Percentiles rank a stretch among this genome's conserved stretches.
Conservation (phyloP, 169 alveolate genomes). For the Plasmodium relictum region DNA sequence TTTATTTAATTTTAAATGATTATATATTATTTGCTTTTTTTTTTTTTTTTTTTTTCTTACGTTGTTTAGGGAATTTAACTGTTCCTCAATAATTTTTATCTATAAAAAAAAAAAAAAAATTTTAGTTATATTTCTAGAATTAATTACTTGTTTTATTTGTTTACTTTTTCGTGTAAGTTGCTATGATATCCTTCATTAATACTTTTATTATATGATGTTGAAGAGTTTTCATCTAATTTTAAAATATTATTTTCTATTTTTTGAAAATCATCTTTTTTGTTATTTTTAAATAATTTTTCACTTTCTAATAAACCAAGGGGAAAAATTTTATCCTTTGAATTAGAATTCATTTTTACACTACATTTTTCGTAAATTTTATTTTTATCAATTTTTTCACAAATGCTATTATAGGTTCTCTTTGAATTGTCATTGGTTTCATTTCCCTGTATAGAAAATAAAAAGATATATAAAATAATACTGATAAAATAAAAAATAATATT, state of each 20-base stretch:
- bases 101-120: conserved; percentile 7
- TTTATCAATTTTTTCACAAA: not conserved
- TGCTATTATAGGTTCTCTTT: not conserved
- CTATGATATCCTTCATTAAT: conserved; percentile 7
- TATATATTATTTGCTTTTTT: conserved; percentile 5
- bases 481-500: too few species aligned
- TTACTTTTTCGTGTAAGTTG: conserved; percentile 52
- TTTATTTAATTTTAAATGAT: not conserved
- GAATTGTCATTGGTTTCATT: not conserved
- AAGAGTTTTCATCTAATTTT: not conserved
- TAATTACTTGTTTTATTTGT: not conserved
- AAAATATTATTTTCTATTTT: not conserved
- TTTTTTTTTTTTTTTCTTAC: conserved; percentile 15
- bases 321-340: not conserved
- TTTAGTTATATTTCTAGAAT: too few species aligned
- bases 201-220: not conserved
- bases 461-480: too few species aligned
- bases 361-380: not conserved
- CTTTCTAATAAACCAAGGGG: not conserved
- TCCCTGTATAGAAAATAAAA: not conserved
- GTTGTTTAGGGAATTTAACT: conserved; percentile 29
- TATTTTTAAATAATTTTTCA: not conserved
- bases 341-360: not conserved
- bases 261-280: not conserved
- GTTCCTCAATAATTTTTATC: conserved; percentile 58